Percentiles rank a stretch among this genome's conserved stretches.
phyloP scores from a whole-genome alignment of 345 rosid species.

The Arabis hirsuta region DNA sequence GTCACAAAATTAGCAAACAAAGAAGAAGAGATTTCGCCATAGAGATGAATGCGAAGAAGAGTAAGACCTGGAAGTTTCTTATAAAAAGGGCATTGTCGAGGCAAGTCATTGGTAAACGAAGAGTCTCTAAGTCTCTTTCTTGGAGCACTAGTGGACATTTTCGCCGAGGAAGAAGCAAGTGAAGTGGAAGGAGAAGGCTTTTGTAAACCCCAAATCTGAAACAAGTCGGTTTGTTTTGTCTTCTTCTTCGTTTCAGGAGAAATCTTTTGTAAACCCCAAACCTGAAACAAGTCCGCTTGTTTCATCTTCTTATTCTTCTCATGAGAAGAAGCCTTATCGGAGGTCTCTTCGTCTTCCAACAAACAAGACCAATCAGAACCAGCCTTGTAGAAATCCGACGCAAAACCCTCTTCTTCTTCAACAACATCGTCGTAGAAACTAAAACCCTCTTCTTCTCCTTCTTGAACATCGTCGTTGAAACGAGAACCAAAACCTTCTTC shows the following conservation, averaged over 20 bases:
- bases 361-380: slow-evolving; percentile 73
- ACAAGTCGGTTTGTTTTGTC: slow-evolving; percentile 60
- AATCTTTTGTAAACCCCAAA: slow-evolving; percentile 60
- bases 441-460: slow-evolving; percentile 37
- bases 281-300: slow-evolving; percentile 51
- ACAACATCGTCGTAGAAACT: slow-evolving; percentile 20
- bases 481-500: slow-evolving; percentile 29
- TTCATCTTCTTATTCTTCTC: slow-evolving; percentile 29
- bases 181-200: slow-evolving; percentile 41
- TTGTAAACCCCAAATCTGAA: slow-evolving; percentile 69
- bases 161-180: slow-evolving; percentile 26
- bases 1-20: slow-evolving; percentile 6
- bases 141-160: neutral
- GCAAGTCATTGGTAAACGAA: slow-evolving; percentile 28
- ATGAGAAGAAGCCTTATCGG: neutral
- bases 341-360: slow-evolving; percentile 31
- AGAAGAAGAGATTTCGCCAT: neutral
- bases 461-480: slow-evolving; percentile 21
- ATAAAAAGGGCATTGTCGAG: slow-evolving; percentile 72
- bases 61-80: slow-evolving; percentile 71
- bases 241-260: slow-evolving; percentile 44
- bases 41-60: slow-evolving; percentile 4
- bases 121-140: slow-evolving; percentile 30
- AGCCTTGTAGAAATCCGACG: slow-evolving; percentile 63
- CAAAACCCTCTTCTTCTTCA: slow-evolving; percentile 50